These are phyloP conservation scores for Mediolabrus comicus DNA, from an alignment of 108 stramenopile species.

Conservation along the genomic window DNA sequence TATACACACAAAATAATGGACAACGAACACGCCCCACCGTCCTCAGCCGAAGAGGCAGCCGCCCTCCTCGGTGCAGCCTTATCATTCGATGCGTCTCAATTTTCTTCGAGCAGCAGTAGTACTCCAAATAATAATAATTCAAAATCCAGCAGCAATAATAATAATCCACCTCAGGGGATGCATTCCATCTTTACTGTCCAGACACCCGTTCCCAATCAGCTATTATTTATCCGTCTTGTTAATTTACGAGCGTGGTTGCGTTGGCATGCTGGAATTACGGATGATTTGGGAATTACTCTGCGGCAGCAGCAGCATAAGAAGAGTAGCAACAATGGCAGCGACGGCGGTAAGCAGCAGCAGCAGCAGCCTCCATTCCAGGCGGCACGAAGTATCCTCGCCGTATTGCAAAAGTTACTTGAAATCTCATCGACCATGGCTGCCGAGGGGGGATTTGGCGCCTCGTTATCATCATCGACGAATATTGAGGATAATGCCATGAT, in stretches of 20 bases:
- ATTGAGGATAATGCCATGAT: not conserved
- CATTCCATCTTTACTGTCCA: slow-evolving; percentile 72
- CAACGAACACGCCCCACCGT: slow-evolving; percentile 44
- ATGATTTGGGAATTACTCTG: slow-evolving; percentile 5
- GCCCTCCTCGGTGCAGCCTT: slow-evolving; percentile 77
- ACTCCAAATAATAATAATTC: no score
- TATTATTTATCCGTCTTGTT: slow-evolving; percentile 62
- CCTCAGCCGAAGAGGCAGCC: slow-evolving; percentile 83
- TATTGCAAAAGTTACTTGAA: slow-evolving; percentile 80
- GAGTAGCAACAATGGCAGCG: no score
- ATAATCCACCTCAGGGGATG: slow-evolving; percentile 73
- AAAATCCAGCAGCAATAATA: no score
- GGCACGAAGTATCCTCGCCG: slow-evolving; percentile 78
- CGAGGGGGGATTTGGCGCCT: not conserved
- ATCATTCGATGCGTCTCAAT: slow-evolving; percentile 48
- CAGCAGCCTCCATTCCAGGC: slow-evolving; percentile 53
- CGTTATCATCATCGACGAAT: no score
- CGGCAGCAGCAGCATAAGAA: not conserved
- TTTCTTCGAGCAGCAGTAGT: no score
- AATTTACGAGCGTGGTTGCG: slow-evolving; percentile 64
- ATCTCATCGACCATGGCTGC: slow-evolving; percentile 52
- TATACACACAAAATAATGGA: no score
- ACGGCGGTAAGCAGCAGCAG: no score
- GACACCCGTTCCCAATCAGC: slow-evolving; percentile 66
- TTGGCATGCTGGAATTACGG: slow-evolving; percentile 40